Evolutionary conservation across 1,284 basidiomycete species (phyloP).

Genomic region (Calocybe gambosa): DNA sequence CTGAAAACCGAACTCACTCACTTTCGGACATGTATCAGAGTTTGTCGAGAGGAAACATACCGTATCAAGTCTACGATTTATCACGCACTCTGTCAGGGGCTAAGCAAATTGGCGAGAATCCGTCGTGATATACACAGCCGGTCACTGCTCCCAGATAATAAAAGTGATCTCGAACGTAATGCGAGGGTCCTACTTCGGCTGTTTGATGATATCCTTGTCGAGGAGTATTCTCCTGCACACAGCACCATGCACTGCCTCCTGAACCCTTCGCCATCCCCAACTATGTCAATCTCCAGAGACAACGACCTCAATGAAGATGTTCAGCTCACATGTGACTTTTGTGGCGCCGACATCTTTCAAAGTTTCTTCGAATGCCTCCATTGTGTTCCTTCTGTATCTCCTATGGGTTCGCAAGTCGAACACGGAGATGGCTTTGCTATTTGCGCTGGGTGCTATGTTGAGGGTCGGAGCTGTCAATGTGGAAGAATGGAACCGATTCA

Average conservation of each 20-base stretch:
- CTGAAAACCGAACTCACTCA: background rate
- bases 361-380: slow-evolving; percentile 64
- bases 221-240: slow-evolving; percentile 43
- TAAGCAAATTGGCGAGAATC: slow-evolving; percentile 21
- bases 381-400: slow-evolving; percentile 27
- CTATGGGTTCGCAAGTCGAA: background rate
- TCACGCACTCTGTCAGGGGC: slow-evolving; percentile 40
- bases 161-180: slow-evolving; percentile 17
- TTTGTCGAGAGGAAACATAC: slow-evolving; percentile 72
- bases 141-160: slow-evolving; percentile 8
- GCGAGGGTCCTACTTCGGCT: slow-evolving; percentile 32
- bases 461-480: slow-evolving; percentile 65
- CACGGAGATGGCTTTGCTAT: slow-evolving; percentile 42
- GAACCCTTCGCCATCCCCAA: background rate
- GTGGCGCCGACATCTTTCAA: slow-evolving; percentile 70
- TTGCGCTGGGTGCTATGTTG: slow-evolving; percentile 67
- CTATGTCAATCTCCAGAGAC: slow-evolving; percentile 1
- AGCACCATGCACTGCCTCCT: slow-evolving; percentile 22
- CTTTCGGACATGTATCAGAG: slow-evolving; percentile 33
- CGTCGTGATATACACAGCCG: slow-evolving; percentile 8
- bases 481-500: slow-evolving; percentile 52
- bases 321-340: slow-evolving; percentile 63
- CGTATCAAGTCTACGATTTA: slow-evolving; percentile 60
- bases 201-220: slow-evolving; percentile 53
- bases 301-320: slow-evolving; percentile 16